Base-by-base conservation (phyloP, 139 green algal genomes). In the Chlamydomonas urium region DNA sequence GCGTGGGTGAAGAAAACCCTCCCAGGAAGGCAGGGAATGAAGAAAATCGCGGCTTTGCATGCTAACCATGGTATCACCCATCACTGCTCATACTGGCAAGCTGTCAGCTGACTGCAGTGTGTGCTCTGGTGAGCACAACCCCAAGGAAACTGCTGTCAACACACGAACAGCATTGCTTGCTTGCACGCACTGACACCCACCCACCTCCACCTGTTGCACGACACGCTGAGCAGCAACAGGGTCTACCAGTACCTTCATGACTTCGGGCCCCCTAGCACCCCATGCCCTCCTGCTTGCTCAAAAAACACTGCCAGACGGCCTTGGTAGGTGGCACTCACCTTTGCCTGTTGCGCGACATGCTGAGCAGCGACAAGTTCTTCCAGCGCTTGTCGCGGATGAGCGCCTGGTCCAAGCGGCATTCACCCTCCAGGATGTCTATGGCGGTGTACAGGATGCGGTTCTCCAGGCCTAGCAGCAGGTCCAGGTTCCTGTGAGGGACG, bases 401-500 rank as follows among this genome's bases (percentile, higher is more conserved):
- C 26, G 91, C 90, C 81, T 97, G 79, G 65, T 80, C 73, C 56
- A 84, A 67, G 26, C 89, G 82, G 81, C 90, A 95, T 79, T 96
- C 87, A 23, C 91, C 91, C 48, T 93, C 89, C 65, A 97, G 75
- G 73, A 97, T 90, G 59, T 97, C 91, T 70, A 95, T 93, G 34
- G 88, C 91, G 23, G 91, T 97, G 80, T 96, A 96, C 36, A 94
- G 72, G 61, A 97, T 89, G 53, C 91, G 78, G 78, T 95, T 93
- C 79, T 97, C 91, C 68, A 97, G 78, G 1, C 91, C 91, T 74
- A 97, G 79, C 58, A 97, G 82, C 47, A 97, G 76, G 75, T 97
- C 91, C 69, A 97, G 83, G 83, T 97, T 97, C 56, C 91, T 83
- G 63, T 83, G 26, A 26, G n/a, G n/a, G n/a, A n/a, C n/a, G n/a